These are phyloP conservation scores for Aureobasidium sp. DNA, from an alignment of 2,329 filamentous ascomycete genomes.

Conservation along the genomic window DNA sequence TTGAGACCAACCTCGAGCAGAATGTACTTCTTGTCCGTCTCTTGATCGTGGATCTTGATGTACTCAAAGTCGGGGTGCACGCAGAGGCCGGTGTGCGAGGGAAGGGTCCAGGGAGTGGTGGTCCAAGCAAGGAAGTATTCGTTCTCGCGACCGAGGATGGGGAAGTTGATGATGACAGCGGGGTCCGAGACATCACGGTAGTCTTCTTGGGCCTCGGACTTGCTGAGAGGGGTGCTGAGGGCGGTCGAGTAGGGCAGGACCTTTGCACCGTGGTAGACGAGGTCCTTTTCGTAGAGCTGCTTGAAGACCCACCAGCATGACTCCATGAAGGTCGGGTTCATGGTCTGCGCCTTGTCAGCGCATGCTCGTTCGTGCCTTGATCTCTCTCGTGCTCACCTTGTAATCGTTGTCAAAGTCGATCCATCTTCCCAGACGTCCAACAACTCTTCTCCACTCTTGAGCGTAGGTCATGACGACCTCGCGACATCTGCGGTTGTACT, in stretches of 20 bases:
- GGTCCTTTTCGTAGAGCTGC: slow-evolving; percentile 78
- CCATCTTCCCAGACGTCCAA: slow-evolving; percentile 86
- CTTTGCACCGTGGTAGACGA: slow-evolving; percentile 81
- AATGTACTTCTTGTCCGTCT: slow-evolving; percentile 74
- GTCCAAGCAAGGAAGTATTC: slow-evolving; percentile 80
- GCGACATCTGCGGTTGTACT: slow-evolving; percentile 86
- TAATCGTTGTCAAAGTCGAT: slow-evolving; percentile 98
- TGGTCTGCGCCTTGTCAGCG: slow-evolving; percentile 46
- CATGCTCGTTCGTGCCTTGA: not conserved
- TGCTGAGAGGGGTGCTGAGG: slow-evolving; percentile 79
- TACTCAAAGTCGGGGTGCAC: slow-evolving; percentile 80
- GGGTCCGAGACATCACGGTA: slow-evolving; percentile 91
- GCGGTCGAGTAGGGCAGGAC: slow-evolving; percentile 95
- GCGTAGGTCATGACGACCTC: slow-evolving; percentile 91
- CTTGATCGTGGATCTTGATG: slow-evolving; percentile 75
- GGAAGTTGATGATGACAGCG: slow-evolving; percentile 80
- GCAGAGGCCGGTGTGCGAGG: slow-evolving; percentile 69
- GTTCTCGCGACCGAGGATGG: slow-evolving; percentile 63
- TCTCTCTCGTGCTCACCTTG: slow-evolving; percentile 40
- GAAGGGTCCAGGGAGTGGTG: slow-evolving; percentile 80
- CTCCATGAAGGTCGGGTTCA: slow-evolving; percentile 95
- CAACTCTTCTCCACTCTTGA: slow-evolving; percentile 76
- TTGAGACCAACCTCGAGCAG: slow-evolving; percentile 72
- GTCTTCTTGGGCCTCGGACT: slow-evolving; percentile 91
- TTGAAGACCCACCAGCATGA: slow-evolving; percentile 96